Percentiles rank a stretch among this genome's conserved stretches.
phyloP scores from a whole-genome alignment of 257 asterid genomes.

The Mitragyna speciosa region DNA sequence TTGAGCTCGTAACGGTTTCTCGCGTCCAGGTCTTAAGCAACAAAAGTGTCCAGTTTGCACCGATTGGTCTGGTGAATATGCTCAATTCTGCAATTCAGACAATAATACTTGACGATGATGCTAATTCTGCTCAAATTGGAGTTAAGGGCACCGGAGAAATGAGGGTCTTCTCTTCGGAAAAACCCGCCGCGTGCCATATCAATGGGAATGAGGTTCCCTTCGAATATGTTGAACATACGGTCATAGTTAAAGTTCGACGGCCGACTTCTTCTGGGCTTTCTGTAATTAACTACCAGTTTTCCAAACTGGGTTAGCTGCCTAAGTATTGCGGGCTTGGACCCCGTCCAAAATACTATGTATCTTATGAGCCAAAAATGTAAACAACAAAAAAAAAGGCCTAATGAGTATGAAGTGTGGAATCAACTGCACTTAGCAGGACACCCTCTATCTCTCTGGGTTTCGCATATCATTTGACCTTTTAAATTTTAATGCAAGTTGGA shows the following conservation, averaged over 20 bases:
- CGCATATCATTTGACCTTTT: not conserved
- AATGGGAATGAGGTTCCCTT: constrained; percentile 46
- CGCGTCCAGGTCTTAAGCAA: constrained; percentile 26
- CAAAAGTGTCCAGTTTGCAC: constrained; percentile 35
- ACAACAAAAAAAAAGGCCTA: not conserved
- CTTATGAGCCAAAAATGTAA: constrained; percentile 6
- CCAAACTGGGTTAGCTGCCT: constrained; percentile 7
- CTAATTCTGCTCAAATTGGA: constrained; percentile 39
- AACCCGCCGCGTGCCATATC: constrained; percentile 46
- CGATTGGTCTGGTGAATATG: constrained; percentile 47
- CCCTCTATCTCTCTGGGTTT: not conserved
- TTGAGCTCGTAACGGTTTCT: constrained; percentile 35
- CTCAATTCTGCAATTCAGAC: constrained; percentile 36
- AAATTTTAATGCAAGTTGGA: too few relatives aligned
- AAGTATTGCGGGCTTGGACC: not conserved
- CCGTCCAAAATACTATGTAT: not conserved
- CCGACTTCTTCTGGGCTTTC: constrained; percentile 46
- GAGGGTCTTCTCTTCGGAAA: constrained; percentile 63
- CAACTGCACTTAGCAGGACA: not conserved
- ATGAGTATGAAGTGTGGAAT: not conserved
- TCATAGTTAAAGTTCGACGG: constrained; percentile 59
- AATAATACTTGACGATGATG: constrained; percentile 1
- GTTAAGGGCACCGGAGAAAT: constrained; percentile 76
- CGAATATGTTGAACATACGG: constrained; percentile 50
- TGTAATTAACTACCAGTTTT: constrained; percentile 55